Percentiles rank a stretch among this genome's conserved stretches.
Conservation (phyloP, 108 stramenopile genomes). For the Nitzschia putrida region DNA sequence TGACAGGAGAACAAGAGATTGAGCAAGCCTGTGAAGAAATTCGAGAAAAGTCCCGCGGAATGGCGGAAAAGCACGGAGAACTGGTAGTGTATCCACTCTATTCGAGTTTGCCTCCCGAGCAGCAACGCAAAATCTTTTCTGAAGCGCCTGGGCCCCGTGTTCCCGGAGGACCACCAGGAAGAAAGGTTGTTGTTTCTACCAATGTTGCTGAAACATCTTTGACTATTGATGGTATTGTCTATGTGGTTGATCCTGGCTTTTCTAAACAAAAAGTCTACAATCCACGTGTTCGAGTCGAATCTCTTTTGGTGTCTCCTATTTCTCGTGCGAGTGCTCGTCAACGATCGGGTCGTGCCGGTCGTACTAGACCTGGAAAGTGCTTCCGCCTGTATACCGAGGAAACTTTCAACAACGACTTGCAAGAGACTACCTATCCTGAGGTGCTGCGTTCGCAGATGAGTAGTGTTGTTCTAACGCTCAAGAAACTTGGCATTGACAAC, state of each 20-base stretch:
- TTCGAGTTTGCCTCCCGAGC: slow-evolving; percentile 92
- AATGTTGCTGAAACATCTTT: slow-evolving; percentile 99
- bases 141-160: slow-evolving; percentile 89
- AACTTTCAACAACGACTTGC: slow-evolving; percentile 94
- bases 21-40: slow-evolving; percentile 97
- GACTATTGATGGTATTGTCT: slow-evolving; percentile 99
- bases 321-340: slow-evolving; percentile 96
- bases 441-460: slow-evolving; percentile 93
- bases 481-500: slow-evolving; percentile 97
- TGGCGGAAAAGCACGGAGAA: slow-evolving; percentile 72
- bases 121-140: slow-evolving; percentile 93
- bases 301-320: slow-evolving; percentile 96
- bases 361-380: slow-evolving; percentile 98
- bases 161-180: slow-evolving; percentile 92
- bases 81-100: slow-evolving; percentile 96
- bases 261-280: slow-evolving; percentile 99
- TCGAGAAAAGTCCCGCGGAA: slow-evolving; percentile 63
- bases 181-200: slow-evolving; percentile 97
- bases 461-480: slow-evolving; percentile 94
- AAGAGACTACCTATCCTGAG: slow-evolving; percentile 98
- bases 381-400: slow-evolving; percentile 99
- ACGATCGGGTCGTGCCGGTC: slow-evolving; percentile 93
- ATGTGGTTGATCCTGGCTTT: slow-evolving; percentile 99
- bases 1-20: slow-evolving; percentile 99
- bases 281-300: slow-evolving; percentile 97